phyloP scores from a whole-genome alignment of 2,329 filamentous ascomycete species.

The Trichoderma koningiopsis region DNA sequence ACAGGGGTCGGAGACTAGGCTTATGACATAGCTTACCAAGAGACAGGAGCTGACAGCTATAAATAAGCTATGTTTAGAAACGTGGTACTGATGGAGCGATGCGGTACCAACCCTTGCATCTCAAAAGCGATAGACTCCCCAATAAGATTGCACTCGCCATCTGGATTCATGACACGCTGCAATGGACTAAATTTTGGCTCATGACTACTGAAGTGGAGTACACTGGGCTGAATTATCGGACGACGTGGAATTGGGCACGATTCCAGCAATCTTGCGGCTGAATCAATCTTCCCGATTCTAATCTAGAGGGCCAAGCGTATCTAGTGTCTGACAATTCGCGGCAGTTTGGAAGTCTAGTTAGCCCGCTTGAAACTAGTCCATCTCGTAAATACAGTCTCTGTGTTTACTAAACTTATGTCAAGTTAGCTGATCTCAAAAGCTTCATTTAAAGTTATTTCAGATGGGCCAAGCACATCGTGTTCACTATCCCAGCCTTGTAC shows the following conservation, averaged over 20 bases:
- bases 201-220: not conserved
- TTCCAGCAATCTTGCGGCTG: not conserved
- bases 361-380: not conserved
- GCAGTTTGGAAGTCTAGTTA: no score
- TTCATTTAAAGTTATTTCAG: not conserved
- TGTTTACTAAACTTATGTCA: not conserved
- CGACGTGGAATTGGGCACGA: not conserved
- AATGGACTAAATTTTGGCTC: not conserved
- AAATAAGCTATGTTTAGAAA: constrained; percentile 2
- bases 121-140: not conserved
- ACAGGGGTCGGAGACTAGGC: not conserved
- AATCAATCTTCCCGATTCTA: not conserved
- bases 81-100: not conserved
- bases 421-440: not conserved
- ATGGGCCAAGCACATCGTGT: not conserved
- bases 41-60: constrained; percentile 1
- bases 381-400: no score
- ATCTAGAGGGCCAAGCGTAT: not conserved
- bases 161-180: not conserved
- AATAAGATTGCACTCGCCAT: not conserved
- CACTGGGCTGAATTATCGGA: not conserved
- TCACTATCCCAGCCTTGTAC: not conserved
- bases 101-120: not conserved
- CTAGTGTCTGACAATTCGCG: not conserved
- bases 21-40: constrained; percentile 14